Base-by-base conservation (phyloP, 2,329 filamentous ascomycete species). In the Fusarium ramigenum region DNA sequence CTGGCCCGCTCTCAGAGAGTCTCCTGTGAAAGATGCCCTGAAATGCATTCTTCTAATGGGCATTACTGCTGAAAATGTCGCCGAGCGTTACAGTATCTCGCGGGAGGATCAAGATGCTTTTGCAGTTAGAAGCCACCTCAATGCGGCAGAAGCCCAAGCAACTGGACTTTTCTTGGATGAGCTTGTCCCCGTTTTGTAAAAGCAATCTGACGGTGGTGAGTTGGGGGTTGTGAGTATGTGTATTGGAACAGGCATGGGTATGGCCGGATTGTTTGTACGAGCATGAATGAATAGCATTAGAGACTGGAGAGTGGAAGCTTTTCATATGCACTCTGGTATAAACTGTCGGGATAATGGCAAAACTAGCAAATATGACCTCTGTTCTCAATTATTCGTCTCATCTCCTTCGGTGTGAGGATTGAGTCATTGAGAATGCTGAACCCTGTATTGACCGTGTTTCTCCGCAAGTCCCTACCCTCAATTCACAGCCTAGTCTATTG, bases 1-100 rank as follows among this genome's bases (percentile, higher is more conserved):
- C 18, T 97, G 94, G 94, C 91, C 92, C 0, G 91, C 88, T 57
- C 84, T 97, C 66, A 88, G 85, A 76, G 88, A 92, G 3, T 91
- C 88, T 8, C 82, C 84, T 3, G 87, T 88, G 14, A 87, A 92
- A 79, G 91, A 97, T 70, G 93, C 93, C 7, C 85, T 88, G 49
- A 95, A 97, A 80, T 97, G 95, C 80, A 90, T 98, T 80, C 97
- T 97, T 95, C 90, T 91, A 75, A 98, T 98, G 95, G 95, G 95
- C 0, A 83, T 96, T 63, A 98, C 95, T 18, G 92, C 91, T 9
- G 95, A 98, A 86, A 97, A 97, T 77, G 94, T 98, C 0, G 94
- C 95, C 0, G 84, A 86, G 75, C 85, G 95, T 49, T 97, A 97
- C 79, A 88, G 89, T 14, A 89, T 98, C 28, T 88, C 84, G 7